Percentiles rank a stretch among this genome's conserved stretches.
Evolutionary conservation across 2,329 filamentous ascomycete genomes (phyloP).

Genomic region (Trichoderma simmonsii): DNA sequence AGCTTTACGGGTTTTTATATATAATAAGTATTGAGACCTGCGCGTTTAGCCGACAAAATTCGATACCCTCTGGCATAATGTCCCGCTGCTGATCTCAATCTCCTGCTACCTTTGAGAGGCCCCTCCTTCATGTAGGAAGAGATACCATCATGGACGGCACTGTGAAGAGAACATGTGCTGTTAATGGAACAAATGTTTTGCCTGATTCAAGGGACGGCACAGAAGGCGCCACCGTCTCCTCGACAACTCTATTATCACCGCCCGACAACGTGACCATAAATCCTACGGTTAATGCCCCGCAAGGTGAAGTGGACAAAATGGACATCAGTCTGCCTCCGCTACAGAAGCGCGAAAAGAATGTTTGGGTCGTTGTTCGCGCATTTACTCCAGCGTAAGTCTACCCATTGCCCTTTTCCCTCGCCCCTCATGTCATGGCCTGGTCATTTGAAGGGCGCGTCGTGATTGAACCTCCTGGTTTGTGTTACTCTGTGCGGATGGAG

Average conservation of each 20-base stretch:
- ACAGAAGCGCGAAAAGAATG: neutral
- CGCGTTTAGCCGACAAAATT: neutral
- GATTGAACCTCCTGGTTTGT: neutral
- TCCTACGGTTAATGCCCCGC: neutral
- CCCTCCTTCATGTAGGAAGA: neutral
- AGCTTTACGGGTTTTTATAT: neutral
- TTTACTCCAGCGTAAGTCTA: conserved; percentile 2
- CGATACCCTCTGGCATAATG: neutral
- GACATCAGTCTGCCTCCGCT: neutral
- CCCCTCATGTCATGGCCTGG: neutral
- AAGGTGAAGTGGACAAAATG: neutral
- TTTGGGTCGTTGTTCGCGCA: neutral
- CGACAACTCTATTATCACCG: neutral
- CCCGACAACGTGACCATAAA: neutral
- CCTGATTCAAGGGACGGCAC: neutral
- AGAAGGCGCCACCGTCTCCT: neutral
- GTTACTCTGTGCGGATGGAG: neutral
- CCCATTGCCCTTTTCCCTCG: neutral
- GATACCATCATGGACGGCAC: neutral
- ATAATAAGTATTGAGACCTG: neutral
- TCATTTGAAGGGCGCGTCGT: neutral
- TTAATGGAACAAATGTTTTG: neutral
- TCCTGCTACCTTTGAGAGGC: neutral
- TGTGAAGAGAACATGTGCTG: neutral
- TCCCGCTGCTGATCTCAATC: too few relatives aligned